These are phyloP conservation scores for Nyctanthes arbortristis DNA, from an alignment of 257 asterid species.

Conservation along the genomic window DNA sequence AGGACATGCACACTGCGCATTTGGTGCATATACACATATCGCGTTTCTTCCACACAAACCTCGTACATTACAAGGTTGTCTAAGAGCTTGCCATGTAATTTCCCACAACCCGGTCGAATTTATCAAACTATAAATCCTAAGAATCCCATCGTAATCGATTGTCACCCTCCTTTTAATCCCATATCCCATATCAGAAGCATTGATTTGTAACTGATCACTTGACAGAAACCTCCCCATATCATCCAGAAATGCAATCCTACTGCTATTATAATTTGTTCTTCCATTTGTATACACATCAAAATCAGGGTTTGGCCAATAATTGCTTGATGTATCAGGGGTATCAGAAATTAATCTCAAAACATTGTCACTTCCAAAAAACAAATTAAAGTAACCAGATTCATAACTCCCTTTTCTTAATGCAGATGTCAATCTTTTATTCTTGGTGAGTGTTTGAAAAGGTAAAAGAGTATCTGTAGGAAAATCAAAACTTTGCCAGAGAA, in stretches of 20 bases:
- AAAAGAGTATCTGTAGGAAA: no score
- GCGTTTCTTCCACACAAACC: constrained; percentile 68
- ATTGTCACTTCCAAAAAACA: no score
- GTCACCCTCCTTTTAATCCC: constrained; percentile 55
- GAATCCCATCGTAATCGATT: constrained; percentile 62
- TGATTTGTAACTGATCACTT: constrained; percentile 47
- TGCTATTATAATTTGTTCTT: constrained; percentile 62
- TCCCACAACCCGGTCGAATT: constrained; percentile 56
- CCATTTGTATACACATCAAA: constrained; percentile 26
- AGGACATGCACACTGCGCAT: constrained; percentile 54
- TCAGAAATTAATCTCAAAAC: constrained; percentile 52
- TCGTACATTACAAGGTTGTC: constrained; percentile 45
- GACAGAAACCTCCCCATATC: constrained; percentile 55
- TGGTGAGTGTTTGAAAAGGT: no score
- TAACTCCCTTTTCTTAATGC: no score
- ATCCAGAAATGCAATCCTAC: constrained; percentile 60
- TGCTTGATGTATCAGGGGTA: constrained; percentile 50
- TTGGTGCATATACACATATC: constrained; percentile 46
- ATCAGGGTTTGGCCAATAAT: constrained; percentile 70
- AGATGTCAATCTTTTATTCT: no score
- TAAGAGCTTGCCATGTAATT: constrained; percentile 58
- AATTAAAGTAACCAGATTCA: no score
- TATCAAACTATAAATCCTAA: no score
- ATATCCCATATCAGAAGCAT: constrained; percentile 52
- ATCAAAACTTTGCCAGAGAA: no score